Percentiles rank a stretch among this genome's conserved stretches.
phyloP scores from a whole-genome alignment of 805 yeast genomes.

The Candida alai region DNA sequence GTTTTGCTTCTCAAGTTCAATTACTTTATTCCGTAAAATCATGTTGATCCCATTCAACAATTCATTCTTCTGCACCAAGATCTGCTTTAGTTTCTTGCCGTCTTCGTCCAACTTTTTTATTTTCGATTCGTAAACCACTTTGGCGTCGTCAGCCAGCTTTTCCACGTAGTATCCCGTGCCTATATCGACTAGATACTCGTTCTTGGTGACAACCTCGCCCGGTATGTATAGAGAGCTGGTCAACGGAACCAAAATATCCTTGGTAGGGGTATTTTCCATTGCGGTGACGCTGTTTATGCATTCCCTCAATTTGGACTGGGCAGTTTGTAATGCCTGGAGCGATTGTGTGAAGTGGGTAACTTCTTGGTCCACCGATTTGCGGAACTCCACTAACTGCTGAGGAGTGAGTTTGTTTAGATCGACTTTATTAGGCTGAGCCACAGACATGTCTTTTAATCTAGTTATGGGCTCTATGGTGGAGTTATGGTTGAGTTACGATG shows the following conservation, averaged over 20 bases:
- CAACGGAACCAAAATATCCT: conserved; percentile 74
- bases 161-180: conserved; percentile 96
- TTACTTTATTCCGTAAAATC: conserved; percentile 50
- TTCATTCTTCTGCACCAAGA: conserved; percentile 71
- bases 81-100: conserved; percentile 64
- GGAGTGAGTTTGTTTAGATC: conserved; percentile 72
- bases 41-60: conserved; percentile 59
- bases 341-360: conserved; percentile 83
- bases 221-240: conserved; percentile 88
- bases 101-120: conserved; percentile 70
- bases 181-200: conserved; percentile 81
- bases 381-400: conserved; percentile 80
- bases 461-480: not conserved
- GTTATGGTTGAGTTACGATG: not conserved
- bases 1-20: conserved; percentile 40
- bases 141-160: conserved; percentile 64
- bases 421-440: conserved; percentile 24
- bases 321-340: conserved; percentile 75
- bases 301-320: conserved; percentile 76
- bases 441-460: not conserved
- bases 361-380: conserved; percentile 80
- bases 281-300: conserved; percentile 68
- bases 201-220: conserved; percentile 63
- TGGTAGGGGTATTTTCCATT: conserved; percentile 38
- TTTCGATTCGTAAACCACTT: conserved; percentile 68